Evolutionary conservation across 148 eudicot species (phyloP).

Genomic region (Cornus suecica): DNA sequence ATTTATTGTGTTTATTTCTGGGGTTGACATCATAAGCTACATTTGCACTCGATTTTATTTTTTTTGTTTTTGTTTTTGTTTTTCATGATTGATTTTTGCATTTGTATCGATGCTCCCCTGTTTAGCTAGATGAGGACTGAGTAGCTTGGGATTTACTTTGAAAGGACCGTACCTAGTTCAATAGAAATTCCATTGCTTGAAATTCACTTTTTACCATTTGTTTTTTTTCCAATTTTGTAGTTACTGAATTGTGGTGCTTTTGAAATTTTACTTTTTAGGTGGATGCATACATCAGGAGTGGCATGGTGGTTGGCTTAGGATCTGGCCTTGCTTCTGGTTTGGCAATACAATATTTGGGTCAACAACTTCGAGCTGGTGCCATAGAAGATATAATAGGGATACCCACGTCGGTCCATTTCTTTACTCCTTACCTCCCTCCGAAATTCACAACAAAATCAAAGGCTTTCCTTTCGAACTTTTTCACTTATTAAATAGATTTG

Average conservation of each 20-base stretch:
- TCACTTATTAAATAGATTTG: not conserved
- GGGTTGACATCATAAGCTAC: too few species aligned
- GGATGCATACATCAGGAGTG: conserved; percentile 31
- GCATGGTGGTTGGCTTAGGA: conserved; percentile 42
- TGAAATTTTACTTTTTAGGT: conserved; percentile 16
- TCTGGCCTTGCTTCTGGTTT: conserved; percentile 31
- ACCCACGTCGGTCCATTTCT: conserved; percentile 26
- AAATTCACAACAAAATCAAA: not conserved
- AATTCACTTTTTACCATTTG: not conserved
- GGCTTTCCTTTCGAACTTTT: not conserved
- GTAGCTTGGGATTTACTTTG: too few species aligned
- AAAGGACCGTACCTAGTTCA: not conserved
- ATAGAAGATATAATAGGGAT: conserved; percentile 32
- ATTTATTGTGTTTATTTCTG: too few species aligned
- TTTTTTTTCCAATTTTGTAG: not conserved
- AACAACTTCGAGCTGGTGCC: conserved; percentile 26
- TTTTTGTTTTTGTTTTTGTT: too few species aligned
- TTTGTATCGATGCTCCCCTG: too few species aligned
- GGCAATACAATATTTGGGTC: conserved; percentile 37
- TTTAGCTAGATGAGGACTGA: too few species aligned
- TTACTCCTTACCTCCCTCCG: not conserved
- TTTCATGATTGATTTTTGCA: too few species aligned
- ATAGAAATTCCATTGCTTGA: not conserved
- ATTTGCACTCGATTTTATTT: too few species aligned
- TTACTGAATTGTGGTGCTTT: not conserved